Conservation (phyloP, 331 rosid genomes). For the Malus hybrid region DNA sequence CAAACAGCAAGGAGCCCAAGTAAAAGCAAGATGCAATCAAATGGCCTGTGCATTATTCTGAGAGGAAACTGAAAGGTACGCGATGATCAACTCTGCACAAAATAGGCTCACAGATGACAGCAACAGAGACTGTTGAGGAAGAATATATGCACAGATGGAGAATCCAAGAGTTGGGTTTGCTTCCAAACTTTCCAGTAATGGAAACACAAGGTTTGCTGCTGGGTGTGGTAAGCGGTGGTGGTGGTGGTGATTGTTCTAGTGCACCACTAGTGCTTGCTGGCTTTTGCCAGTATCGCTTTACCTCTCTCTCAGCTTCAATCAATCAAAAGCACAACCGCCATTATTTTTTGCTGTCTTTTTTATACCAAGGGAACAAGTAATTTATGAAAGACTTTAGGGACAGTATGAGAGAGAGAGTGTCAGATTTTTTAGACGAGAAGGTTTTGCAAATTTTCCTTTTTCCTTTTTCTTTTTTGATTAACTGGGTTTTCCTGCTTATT, state of each 20-base stretch:
- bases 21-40: slow-evolving; percentile 1
- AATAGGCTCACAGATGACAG: not conserved
- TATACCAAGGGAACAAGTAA: slow-evolving; percentile 22
- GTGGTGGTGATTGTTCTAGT: slow-evolving; percentile 10
- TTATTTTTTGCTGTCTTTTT: slow-evolving; percentile 30
- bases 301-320: slow-evolving; percentile 21
- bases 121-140: not conserved
- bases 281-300: slow-evolving; percentile 23
- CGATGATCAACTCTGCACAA: not conserved
- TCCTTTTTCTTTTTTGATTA: not conserved
- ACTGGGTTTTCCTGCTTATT: not conserved
- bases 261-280: slow-evolving; percentile 8
- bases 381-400: slow-evolving; percentile 14
- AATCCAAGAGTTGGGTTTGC: not conserved
- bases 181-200: slow-evolving; percentile 13
- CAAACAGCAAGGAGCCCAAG: slow-evolving; percentile 14
- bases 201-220: slow-evolving; percentile 14
- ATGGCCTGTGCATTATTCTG: slow-evolving; percentile 9
- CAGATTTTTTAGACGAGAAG: slow-evolving; percentile 19
- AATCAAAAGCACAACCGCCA: slow-evolving; percentile 48
- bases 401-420: slow-evolving; percentile 17
- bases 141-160: not conserved
- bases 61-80: slow-evolving; percentile 1
- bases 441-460: slow-evolving; percentile 8
- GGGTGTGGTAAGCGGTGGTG: slow-evolving; percentile 15